Conservation (phyloP, 2,329 filamentous ascomycete genomes). For the Botrytis cinerea region DNA sequence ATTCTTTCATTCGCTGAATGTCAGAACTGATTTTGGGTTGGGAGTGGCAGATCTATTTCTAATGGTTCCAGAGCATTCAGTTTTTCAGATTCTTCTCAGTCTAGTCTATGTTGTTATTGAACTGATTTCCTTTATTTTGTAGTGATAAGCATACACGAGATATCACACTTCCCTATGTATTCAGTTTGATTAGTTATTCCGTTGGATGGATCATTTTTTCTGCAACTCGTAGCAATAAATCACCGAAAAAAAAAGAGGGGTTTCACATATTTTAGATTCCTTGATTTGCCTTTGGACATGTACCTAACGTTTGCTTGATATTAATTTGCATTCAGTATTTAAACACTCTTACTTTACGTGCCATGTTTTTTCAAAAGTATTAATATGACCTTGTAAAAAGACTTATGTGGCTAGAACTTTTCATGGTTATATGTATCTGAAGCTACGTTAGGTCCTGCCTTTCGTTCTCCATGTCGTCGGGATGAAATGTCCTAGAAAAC, state of each 20-base stretch:
- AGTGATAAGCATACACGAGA: neutral
- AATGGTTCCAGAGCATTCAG: too few relatives aligned
- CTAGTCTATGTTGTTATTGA: too few relatives aligned
- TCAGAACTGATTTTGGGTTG: too few relatives aligned
- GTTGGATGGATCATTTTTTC: neutral
- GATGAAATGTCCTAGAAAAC: fast-evolving
- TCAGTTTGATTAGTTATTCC: neutral
- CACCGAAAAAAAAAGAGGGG: neutral
- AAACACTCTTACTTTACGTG: neutral
- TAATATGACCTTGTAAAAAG: neutral
- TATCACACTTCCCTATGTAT: neutral
- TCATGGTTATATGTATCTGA: neutral
- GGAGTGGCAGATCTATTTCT: too few relatives aligned
- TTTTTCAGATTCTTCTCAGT: too few relatives aligned
- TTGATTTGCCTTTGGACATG: neutral
- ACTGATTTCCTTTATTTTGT: neutral
- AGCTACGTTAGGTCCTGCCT: neutral
- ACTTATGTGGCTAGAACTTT: fast-evolving
- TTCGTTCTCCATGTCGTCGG: neutral
- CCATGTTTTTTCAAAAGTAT: too few relatives aligned
- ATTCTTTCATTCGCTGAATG: too few relatives aligned
- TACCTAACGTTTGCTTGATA: neutral
- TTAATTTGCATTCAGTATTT: neutral
- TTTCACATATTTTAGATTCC: neutral
- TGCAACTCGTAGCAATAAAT: neutral